Base-by-base conservation (phyloP, 257 asterid genomes). In the Solanum chiquidenum region DNA sequence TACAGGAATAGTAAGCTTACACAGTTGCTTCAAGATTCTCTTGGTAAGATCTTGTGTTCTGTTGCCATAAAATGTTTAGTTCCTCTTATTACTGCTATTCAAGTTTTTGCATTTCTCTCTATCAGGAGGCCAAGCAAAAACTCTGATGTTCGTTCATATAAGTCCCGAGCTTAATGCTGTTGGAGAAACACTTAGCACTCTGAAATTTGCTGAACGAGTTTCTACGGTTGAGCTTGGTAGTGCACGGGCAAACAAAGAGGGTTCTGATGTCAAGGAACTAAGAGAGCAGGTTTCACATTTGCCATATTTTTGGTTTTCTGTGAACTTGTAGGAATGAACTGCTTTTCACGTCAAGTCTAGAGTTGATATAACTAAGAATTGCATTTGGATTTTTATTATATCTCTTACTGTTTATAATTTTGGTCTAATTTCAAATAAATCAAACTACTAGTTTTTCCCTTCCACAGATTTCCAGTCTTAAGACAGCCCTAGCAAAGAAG, bases 1-100 rank as follows among this genome's bases (percentile, higher is more conserved):
- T 96, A 94, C 90, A 91, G 95, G 91, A 96, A 96, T 87, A 96
- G 98, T 90, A 96, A 95, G 93, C 99, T 96, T 33, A 96, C 98
- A 12, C 96, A 94, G 89, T 90, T 96, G 93, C 98, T 96, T 84
- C 98, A 96, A 87, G 95, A 94, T 89, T 93, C 99, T 73, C 94
- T 96, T 49, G 98, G 98, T 95, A 93, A 72, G 92, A 87, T 89
- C 52, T 55, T 9, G 79, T 40, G 60, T 49, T 68, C 66, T 55
- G 27, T 87, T 18, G 18, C 23, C 3, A 80, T 79, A 79, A 35
- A 34, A 31, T 58, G 10, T 23, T 68, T 42, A 14, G 87, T 55
- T 89, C 75, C 60, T 23, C n/a, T 44, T 80, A 8, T 84, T 71
- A 77, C 49, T 73, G 46, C 86, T 89, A 73, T 82, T 34, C 72